Evolutionary conservation across 768 basidiomycete genomes (phyloP), one percentile per base, ranked within the genome.

Genomic region (Podaxis sp.): DNA sequence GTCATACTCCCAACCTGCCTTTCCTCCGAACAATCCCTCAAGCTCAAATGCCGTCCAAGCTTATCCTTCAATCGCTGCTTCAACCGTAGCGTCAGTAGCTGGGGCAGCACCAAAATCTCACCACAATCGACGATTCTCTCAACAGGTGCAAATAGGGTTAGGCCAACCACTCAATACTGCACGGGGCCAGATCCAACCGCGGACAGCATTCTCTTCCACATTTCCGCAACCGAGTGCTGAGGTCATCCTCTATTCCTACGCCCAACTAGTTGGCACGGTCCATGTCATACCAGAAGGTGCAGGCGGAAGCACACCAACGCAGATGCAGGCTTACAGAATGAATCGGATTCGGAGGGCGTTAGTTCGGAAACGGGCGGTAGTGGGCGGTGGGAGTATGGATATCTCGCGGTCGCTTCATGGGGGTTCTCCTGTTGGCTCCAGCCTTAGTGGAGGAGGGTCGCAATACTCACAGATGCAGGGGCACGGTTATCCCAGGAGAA

Each of bases 241-340:
- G 65, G 75, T 91, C 17, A 84, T 95, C 19, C 81, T 95, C 1
- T 95, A 95, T 72, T 87, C 93, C 0, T 95, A 95, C 66, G 91
- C 87, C 0, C 91, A 94, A 61, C 80, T 95, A 36, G 76, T 84
- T 5, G 94, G 94, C 4, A 83, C 85, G 0, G 77, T 91, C 17
- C 76, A 82, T 24, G 73, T 94, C 64, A 78, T 82, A 4, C 83
- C 89, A 22, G 64, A 50, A 24, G 55, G 33, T 7, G 61, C 73
- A 37, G 63, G 72, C 0, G 80, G 79, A 17, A 65, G 70, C 1
- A 68, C 72, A n/a, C 70, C 77, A 24, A 75, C 79, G 2, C 73
- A 72, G 1, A 82, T 84, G 15, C 83, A 88, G 50, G 69, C 71
- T 0, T 77, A 77, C 0, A 76, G 77, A 0, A 71, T 89, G 59